Base-by-base conservation (phyloP, 768 basidiomycete species). In the Pleurotus tuber-regium region DNA sequence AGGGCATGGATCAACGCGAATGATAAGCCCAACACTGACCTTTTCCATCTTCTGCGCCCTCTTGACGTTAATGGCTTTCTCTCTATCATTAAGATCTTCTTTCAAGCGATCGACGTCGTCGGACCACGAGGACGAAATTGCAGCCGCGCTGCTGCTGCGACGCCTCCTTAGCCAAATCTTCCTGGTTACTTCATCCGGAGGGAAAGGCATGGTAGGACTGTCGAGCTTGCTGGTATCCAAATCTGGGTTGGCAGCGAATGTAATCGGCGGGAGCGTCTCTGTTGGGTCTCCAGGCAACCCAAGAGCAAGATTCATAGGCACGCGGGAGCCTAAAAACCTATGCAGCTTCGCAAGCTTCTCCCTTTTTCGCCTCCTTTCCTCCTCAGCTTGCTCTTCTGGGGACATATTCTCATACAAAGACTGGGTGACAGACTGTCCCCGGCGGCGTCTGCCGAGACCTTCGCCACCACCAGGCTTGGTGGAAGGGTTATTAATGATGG, bases 21-120 rank as follows among this genome's bases (percentile, higher is more conserved):
- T 4, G 23, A n/a, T 18, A 41, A 2, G 41, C 18, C 18, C 14
- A 8, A n/a, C 33, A 63, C 75, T 25, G 50, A 87, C 90, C 82
- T 87, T 86, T 68, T 92, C 89, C 89, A 93, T 92, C 69, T 92
- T 93, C 62, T 84, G 76, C 31, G 89, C 89, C 44, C 91, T 71
- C 43, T 83, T 77, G 40, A 93, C 89, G 60, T 87, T 88, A 61
- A 86, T 78, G 11, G 86, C 85, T 70, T 89, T 90, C 63, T 92
- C 89, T 56, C 70, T 75, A 24, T 81, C 82, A 59, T 83, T 77
- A 42, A 92, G 74, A 53, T 88, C 85, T 62, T 83, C 86, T 65
- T 80, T 87, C 36, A 83, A 65, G 26, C 86, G 74, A 54, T 89
- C 87, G 31, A 79, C 63, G 28, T 79, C 75, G 43, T 80, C 79